Percentiles rank a stretch among this genome's conserved stretches.
phyloP scores from a whole-genome alignment of 345 rosid species.

The Salix caprea region DNA sequence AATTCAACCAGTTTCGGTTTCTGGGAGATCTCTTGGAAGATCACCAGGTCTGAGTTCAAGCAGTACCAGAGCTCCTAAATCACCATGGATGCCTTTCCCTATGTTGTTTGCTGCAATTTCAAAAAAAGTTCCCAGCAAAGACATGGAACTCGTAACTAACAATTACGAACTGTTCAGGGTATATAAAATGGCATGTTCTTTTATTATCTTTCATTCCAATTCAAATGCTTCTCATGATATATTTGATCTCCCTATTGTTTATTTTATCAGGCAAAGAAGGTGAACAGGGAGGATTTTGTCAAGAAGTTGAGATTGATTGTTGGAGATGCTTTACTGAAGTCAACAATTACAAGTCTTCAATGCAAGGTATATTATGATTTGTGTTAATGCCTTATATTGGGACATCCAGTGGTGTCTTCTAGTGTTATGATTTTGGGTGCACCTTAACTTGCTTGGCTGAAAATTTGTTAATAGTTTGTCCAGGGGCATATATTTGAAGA shows the following conservation, averaged over 20 bases:
- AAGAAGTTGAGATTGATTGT: conserved; percentile 57
- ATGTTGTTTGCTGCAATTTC: conserved; percentile 82
- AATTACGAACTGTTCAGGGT: conserved; percentile 69
- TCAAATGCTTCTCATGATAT: neutral
- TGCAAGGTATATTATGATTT: conserved; percentile 51
- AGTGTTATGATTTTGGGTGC: neutral
- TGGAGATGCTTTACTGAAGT: conserved; percentile 67
- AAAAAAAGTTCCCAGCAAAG: conserved; percentile 44
- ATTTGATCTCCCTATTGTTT: neutral
- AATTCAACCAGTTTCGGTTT: conserved; percentile 26
- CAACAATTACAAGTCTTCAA: conserved; percentile 69
- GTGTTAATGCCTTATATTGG: no score
- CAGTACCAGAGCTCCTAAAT: conserved; percentile 55
- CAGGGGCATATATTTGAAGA: neutral
- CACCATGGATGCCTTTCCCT: conserved; percentile 97
- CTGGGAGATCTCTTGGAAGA: conserved; percentile 45
- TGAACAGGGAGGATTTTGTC: conserved; percentile 66
- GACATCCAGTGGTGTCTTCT: neutral
- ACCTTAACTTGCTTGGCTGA: neutral
- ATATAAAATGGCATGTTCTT: conserved; percentile 7
- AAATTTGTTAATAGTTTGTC: neutral
- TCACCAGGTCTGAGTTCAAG: conserved; percentile 59
- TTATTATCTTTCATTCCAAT: neutral
- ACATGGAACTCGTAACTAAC: conserved; percentile 51
- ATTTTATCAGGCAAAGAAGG: conserved; percentile 49